Evolutionary conservation across 129 eudicot species (phyloP).

Genomic region (Solidago caesia): DNA sequence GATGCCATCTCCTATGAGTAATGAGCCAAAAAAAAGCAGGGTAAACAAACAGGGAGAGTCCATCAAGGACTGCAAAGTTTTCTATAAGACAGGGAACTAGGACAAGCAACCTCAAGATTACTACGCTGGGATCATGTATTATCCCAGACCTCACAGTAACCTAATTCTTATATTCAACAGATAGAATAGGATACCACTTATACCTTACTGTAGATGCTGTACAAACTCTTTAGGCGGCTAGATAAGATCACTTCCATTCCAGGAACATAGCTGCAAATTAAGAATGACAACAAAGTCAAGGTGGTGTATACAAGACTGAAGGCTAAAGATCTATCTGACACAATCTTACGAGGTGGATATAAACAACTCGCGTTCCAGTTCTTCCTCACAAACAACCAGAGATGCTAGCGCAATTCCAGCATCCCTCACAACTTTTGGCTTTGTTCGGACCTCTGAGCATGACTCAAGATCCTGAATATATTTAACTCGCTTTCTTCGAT

Average conservation of each 20-base stretch:
- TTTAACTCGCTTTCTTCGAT: slow-evolving; percentile 67
- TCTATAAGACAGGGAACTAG: slow-evolving; percentile 6
- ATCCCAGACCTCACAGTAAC: slow-evolving; percentile 11
- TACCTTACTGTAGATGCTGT: slow-evolving; percentile 94
- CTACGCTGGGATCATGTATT: not conserved
- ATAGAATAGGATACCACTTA: not conserved
- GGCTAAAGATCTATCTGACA: slow-evolving; percentile 27
- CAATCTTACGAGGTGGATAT: slow-evolving; percentile 89
- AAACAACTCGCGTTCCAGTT: slow-evolving; percentile 82
- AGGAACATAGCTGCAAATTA: slow-evolving; percentile 79
- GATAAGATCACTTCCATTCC: slow-evolving; percentile 96
- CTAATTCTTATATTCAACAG: slow-evolving; percentile 21
- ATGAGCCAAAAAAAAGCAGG: not conserved
- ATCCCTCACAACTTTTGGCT: slow-evolving; percentile 91
- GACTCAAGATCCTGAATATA: slow-evolving; percentile 52
- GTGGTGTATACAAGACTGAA: slow-evolving; percentile 21
- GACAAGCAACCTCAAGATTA: slow-evolving; percentile 20
- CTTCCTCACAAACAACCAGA: slow-evolving; percentile 87
- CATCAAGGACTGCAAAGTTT: not conserved
- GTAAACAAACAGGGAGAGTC: not conserved
- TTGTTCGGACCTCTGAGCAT: slow-evolving; percentile 51
- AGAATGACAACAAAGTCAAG: slow-evolving; percentile 33
- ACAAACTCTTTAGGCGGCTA: slow-evolving; percentile 91
- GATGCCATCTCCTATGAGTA: not conserved
- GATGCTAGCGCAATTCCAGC: slow-evolving; percentile 89